These are phyloP conservation scores for Stephania cephalantha DNA, from an alignment of 164 flowering plant genomes.

Conservation along the genomic window DNA sequence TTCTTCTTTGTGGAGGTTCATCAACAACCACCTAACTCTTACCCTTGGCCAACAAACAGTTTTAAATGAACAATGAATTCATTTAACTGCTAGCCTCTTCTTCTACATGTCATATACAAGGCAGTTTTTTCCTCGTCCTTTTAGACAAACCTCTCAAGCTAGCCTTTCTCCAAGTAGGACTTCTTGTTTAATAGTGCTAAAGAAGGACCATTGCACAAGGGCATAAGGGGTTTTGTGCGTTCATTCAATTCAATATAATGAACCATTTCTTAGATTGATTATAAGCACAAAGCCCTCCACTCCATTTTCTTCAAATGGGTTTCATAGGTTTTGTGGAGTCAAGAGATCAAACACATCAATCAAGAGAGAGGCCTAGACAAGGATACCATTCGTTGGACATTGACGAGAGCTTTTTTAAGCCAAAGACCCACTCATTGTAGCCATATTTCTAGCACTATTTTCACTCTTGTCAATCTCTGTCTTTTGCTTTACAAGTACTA, in stretches of 20 bases:
- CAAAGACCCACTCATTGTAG: neutral
- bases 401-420: neutral
- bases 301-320: neutral
- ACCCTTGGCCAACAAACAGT: constrained; percentile 46
- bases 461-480: neutral
- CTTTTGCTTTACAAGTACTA: neutral
- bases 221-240: neutral
- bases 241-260: neutral
- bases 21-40: constrained; percentile 83
- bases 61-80: constrained; percentile 51
- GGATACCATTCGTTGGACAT: neutral
- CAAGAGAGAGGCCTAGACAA: neutral
- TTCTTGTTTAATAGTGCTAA: neutral
- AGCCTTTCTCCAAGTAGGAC: constrained; percentile 8
- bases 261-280: neutral
- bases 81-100: constrained; percentile 14
- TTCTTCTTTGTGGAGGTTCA: constrained; percentile 52
- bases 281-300: neutral
- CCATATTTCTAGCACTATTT: neutral
- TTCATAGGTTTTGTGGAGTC: neutral
- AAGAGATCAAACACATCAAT: neutral
- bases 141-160: constrained; percentile 13
- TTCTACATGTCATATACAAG: constrained; percentile 18
- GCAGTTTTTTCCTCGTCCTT: neutral
- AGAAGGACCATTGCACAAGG: neutral